Percentiles rank a stretch among this genome's conserved stretches.
Evolutionary conservation across 371 early-diverging fungal species (phyloP).

Genomic region (Mortierella polycephala): DNA sequence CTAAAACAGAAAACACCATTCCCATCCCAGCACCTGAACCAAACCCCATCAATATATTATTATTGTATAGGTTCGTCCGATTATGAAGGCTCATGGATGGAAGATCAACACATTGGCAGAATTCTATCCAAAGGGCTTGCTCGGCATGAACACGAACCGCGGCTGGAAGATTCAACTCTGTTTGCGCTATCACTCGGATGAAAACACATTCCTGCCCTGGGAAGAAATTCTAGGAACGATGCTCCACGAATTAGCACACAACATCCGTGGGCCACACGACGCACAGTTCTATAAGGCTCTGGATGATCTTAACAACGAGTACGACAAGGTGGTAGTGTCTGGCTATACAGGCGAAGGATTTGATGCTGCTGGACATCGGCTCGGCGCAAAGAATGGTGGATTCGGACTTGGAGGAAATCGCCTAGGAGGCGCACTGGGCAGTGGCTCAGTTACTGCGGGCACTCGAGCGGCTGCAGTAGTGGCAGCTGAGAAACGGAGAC

Average conservation of each 20-base stretch:
- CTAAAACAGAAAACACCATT: too few species aligned
- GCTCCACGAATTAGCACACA: slow-evolving; percentile 46
- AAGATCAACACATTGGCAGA: slow-evolving; percentile 27
- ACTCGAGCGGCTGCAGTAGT: slow-evolving; percentile 18
- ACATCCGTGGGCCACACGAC: slow-evolving; percentile 35
- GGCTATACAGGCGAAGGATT: slow-evolving; percentile 35
- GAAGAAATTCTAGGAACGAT: slow-evolving; percentile 38
- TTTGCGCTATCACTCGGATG: slow-evolving; percentile 22
- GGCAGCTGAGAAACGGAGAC: slow-evolving; percentile 40
- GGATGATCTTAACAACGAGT: slow-evolving; percentile 32
- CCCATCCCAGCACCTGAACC: too few species aligned
- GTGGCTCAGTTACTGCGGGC: slow-evolving; percentile 1
- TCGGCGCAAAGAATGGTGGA: slow-evolving; percentile 27
- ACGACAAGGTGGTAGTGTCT: slow-evolving; percentile 25
- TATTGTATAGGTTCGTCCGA: slow-evolving; percentile 44
- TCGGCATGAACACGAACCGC: slow-evolving; percentile 40
- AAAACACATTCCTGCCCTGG: slow-evolving; percentile 31
- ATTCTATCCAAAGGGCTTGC: slow-evolving; percentile 19
- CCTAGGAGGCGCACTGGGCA: slow-evolving; percentile 4
- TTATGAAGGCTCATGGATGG: slow-evolving; percentile 42
- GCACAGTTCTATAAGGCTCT: slow-evolving; percentile 35
- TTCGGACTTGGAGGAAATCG: slow-evolving; percentile 9
- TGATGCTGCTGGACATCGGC: slow-evolving; percentile 26
- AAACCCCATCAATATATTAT: too few species aligned
- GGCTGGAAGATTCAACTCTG: slow-evolving; percentile 43